These are phyloP conservation scores for Kentomonas sorsogonicus DNA, from an alignment of 208 protist genomes.

Conservation along the genomic window DNA sequence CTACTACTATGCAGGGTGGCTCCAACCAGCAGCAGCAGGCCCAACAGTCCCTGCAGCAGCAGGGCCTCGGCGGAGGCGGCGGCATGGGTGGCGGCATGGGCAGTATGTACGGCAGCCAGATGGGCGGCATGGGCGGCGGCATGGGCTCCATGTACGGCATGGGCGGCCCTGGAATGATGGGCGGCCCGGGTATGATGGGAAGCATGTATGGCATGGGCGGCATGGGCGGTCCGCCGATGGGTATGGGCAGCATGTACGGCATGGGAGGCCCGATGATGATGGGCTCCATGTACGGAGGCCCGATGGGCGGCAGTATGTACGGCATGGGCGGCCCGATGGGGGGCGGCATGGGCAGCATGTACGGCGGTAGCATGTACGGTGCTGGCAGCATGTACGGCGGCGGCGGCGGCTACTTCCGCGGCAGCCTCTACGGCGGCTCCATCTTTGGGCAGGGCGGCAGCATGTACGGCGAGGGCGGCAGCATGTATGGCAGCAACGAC, in stretches of 20 bases:
- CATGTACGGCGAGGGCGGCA: constrained; percentile 36
- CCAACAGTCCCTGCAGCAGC: background rate
- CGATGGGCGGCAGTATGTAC: constrained; percentile 6
- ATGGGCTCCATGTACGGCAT: constrained; percentile 14
- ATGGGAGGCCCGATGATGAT: constrained; percentile 10
- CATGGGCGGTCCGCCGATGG: constrained; percentile 1
- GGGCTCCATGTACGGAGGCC: constrained; percentile 17
- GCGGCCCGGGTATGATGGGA: constrained; percentile 29
- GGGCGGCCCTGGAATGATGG: constrained; percentile 11
- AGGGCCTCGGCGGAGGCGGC: constrained; percentile 20
- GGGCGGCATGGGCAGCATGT: constrained; percentile 18
- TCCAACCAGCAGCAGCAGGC: too few relatives aligned
- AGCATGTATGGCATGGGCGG: constrained; percentile 24
- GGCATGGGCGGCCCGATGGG: constrained; percentile 12
- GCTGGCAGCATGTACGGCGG: constrained; percentile 21
- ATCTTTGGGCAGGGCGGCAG: constrained; percentile 28
- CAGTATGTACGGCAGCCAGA: background rate
- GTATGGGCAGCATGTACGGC: constrained; percentile 13
- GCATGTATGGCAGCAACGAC: constrained; percentile 28
- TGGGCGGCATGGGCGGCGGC: constrained; percentile 3
- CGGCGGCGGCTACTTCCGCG: constrained; percentile 21
- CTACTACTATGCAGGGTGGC: too few relatives aligned
- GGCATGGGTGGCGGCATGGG: constrained; percentile 18
- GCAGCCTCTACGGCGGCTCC: constrained; percentile 36
- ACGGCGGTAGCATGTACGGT: constrained; percentile 11